phyloP scores from a whole-genome alignment of 176 grass and related monocot species.

The Calamus simplicifolius region DNA sequence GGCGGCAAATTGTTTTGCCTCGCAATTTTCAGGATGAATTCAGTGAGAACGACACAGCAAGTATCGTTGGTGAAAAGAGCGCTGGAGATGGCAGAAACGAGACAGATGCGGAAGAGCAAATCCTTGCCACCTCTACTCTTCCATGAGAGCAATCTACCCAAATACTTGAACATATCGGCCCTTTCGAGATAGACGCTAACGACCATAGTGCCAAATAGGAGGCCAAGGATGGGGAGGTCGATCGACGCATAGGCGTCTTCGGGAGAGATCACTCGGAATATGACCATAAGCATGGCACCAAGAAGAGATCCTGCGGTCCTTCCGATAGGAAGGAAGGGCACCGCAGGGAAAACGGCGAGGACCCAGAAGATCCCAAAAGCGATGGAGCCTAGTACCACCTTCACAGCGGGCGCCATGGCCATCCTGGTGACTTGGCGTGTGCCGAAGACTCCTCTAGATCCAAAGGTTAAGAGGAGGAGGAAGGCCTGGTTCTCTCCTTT shows the following conservation, averaged over 20 bases:
- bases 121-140: slow-evolving; percentile 32
- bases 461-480: too few relatives aligned
- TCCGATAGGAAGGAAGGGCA: slow-evolving; percentile 12
- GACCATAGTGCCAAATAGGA: slow-evolving; percentile 16
- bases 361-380: slow-evolving; percentile 11
- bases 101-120: slow-evolving; percentile 67
- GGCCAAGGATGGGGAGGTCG: slow-evolving; percentile 15
- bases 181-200: slow-evolving; percentile 14
- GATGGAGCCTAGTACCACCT: not conserved
- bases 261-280: slow-evolving; percentile 10
- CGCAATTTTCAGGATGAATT: slow-evolving; percentile 81
- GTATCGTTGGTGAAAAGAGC: slow-evolving; percentile 98
- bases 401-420: slow-evolving; percentile 58
- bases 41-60: slow-evolving; percentile 76
- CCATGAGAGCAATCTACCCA: slow-evolving; percentile 16
- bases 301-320: slow-evolving; percentile 11
- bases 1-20: slow-evolving; percentile 85
- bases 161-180: slow-evolving; percentile 18
- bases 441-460: too few relatives aligned
- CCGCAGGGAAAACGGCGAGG: slow-evolving; percentile 8
- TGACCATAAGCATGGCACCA: slow-evolving; percentile 15
- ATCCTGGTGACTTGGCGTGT: not conserved
- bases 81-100: slow-evolving; percentile 61
- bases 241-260: slow-evolving; percentile 10
- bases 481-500: too few relatives aligned